Evolutionary conservation across 495 filamentous ascomycete species (phyloP).

Genomic region (Cryomyces antarcticus): DNA sequence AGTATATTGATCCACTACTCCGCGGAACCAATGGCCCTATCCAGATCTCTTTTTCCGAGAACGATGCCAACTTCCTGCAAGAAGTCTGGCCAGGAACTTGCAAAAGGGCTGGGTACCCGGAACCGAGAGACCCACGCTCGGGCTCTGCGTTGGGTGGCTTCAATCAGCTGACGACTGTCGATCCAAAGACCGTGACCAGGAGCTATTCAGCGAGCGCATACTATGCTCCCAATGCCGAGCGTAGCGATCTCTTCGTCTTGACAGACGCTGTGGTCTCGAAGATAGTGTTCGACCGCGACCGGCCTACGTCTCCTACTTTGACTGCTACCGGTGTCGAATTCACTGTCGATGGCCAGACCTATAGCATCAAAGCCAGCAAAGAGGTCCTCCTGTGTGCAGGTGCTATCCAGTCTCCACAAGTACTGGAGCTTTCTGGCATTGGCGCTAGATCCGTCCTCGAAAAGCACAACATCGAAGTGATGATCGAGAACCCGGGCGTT

Average conservation of each 20-base stretch:
- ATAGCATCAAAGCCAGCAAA: conserved; percentile 5
- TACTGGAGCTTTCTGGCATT: conserved; percentile 21
- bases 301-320: background rate
- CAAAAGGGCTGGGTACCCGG: background rate
- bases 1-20: background rate
- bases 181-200: conserved; percentile 1
- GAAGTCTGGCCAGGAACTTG: conserved; percentile 8
- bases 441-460: conserved; percentile 16
- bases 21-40: conserved; percentile 9
- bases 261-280: conserved; percentile 7
- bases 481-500: conserved; percentile 9
- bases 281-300: conserved; percentile 2
- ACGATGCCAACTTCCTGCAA: conserved; percentile 10
- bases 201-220: conserved; percentile 10
- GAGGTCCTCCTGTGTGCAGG: conserved; percentile 13
- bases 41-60: conserved; percentile 13
- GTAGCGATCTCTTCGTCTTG: conserved; percentile 8
- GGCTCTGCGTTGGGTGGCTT: conserved; percentile 8
- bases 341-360: conserved; percentile 2
- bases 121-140: conserved; percentile 7
- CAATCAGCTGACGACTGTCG: background rate
- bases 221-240: conserved; percentile 5
- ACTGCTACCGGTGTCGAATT: conserved; percentile 10
- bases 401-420: conserved; percentile 10
- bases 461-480: conserved; percentile 1